Evolutionary conservation across 257 asterid species (phyloP).

Genomic region (Ehretia macrophylla): DNA sequence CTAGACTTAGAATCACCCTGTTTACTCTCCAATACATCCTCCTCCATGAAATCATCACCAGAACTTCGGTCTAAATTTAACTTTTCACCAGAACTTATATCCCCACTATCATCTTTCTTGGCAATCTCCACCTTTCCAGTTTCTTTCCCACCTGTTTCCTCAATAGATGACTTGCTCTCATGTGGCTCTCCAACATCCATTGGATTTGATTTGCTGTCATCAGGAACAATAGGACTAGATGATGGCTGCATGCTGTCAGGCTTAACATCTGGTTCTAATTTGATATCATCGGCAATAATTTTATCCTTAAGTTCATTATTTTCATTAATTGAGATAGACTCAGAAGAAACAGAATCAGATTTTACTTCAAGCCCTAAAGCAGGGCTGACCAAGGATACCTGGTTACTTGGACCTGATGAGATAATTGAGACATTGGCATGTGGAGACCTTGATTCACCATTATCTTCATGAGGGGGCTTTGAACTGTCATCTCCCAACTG

Average conservation of each 20-base stretch:
- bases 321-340: conserved; percentile 61
- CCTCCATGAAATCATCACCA: conserved; percentile 88
- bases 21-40: conserved; percentile 53
- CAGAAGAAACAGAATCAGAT: conserved; percentile 71
- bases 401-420: conserved; percentile 40
- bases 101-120: conserved; percentile 35
- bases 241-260: too few species aligned
- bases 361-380: conserved; percentile 61
- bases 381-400: conserved; percentile 76
- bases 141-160: conserved; percentile 24
- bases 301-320: conserved; percentile 68
- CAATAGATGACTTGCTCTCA: conserved; percentile 25
- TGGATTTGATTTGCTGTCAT: conserved; percentile 50
- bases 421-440: conserved; percentile 31
- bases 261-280: conserved; percentile 66
- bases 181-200: conserved; percentile 54
- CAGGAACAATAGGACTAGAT: conserved; percentile 38
- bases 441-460: conserved; percentile 22
- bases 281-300: conserved; percentile 61
- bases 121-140: conserved; percentile 28
- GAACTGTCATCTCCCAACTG: conserved; percentile 30
- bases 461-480: background rate
- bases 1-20: conserved; percentile 35
- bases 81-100: conserved; percentile 48
- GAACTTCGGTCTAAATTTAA: conserved; percentile 58